Percentiles rank a stretch among this genome's conserved stretches.
Evolutionary conservation across 2,329 filamentous ascomycete species (phyloP).

Genomic region (Colletotrichum sojae): DNA sequence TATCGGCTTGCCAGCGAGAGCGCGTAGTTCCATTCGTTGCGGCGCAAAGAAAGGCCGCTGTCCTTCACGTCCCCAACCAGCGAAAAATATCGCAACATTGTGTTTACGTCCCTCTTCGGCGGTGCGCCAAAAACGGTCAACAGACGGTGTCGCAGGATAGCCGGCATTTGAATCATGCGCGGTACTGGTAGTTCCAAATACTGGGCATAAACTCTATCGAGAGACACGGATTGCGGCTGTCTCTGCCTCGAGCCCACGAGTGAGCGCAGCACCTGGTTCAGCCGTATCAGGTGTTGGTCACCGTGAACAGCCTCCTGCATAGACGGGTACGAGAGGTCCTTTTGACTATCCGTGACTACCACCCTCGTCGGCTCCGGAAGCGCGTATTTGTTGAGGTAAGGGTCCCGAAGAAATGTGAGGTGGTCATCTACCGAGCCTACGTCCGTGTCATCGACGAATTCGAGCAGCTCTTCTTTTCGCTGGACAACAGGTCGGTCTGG

Average conservation of each 20-base stretch:
- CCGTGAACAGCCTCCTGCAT: conserved; percentile 55
- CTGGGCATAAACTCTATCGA: conserved; percentile 62
- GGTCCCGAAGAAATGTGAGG: conserved; percentile 66
- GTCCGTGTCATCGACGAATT: conserved; percentile 65
- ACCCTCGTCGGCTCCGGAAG: conserved; percentile 63
- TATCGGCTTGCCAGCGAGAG: conserved; percentile 84
- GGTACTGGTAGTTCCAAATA: conserved; percentile 67
- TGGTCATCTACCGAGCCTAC: conserved; percentile 67
- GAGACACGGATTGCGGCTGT: conserved; percentile 56
- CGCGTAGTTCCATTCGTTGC: conserved; percentile 85
- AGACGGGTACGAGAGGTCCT: conserved; percentile 64
- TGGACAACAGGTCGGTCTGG: conserved; percentile 27
- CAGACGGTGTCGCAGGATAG: conserved; percentile 71
- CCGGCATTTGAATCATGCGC: conserved; percentile 65
- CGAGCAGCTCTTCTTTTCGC: conserved; percentile 62
- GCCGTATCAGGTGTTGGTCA: conserved; percentile 52
- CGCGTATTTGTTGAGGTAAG: conserved; percentile 69
- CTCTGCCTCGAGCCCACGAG: conserved; percentile 58
- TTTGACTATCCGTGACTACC: conserved; percentile 63
- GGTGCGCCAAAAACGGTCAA: conserved; percentile 78
- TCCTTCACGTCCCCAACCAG: conserved; percentile 87
- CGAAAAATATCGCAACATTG: conserved; percentile 87
- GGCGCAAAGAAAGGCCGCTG: conserved; percentile 77
- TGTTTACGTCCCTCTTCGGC: conserved; percentile 66
- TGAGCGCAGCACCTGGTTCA: conserved; percentile 56